A percentile compares a stretch with the other conserved stretches of the same genome.
phyloP scores from a whole-genome alignment of 352 stramenopile species.

The Paralagenidium karlingii region DNA sequence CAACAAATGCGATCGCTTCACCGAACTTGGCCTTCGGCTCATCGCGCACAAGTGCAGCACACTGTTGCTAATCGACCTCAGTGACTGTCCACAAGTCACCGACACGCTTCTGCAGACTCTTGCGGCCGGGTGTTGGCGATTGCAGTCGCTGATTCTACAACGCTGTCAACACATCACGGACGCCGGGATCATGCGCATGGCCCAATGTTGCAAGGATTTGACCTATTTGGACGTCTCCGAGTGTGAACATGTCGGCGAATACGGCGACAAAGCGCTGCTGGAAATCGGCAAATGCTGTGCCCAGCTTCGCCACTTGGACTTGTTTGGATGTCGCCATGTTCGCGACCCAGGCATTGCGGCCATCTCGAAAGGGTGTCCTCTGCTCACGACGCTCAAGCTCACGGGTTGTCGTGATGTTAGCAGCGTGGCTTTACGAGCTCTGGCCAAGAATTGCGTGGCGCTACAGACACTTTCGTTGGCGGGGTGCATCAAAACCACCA shows the following conservation, averaged over 20 bases:
- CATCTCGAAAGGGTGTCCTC: conserved; percentile 68
- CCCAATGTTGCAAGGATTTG: conserved; percentile 73
- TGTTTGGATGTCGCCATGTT: conserved; percentile 84
- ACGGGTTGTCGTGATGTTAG: conserved; percentile 78
- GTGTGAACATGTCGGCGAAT: conserved; percentile 81
- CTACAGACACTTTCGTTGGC: conserved; percentile 74
- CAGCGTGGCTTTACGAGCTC: conserved; percentile 50
- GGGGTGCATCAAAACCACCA: conserved; percentile 69
- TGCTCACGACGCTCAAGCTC: conserved; percentile 76
- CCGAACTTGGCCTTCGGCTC: conserved; percentile 80
- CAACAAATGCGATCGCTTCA: conserved; percentile 62
- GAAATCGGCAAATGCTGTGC: conserved; percentile 78
- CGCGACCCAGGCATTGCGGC: conserved; percentile 67
- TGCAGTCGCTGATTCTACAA: conserved; percentile 72
- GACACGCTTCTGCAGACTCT: conserved; percentile 76
- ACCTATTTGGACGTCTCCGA: conserved; percentile 75
- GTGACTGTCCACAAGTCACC: conserved; percentile 73
- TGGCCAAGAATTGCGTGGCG: conserved; percentile 54
- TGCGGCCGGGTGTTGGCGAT: conserved; percentile 76
- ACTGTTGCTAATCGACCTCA: conserved; percentile 75
- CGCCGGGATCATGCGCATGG: conserved; percentile 77
- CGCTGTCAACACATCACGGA: conserved; percentile 73
- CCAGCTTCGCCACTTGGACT: conserved; percentile 59
- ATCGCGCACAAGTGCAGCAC: conserved; percentile 80
- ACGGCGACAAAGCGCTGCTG: conserved; percentile 85